Percentiles rank a stretch among this genome's conserved stretches.
Evolutionary conservation across 1,284 basidiomycete species (phyloP).

Genomic region (Boletus sp.): DNA sequence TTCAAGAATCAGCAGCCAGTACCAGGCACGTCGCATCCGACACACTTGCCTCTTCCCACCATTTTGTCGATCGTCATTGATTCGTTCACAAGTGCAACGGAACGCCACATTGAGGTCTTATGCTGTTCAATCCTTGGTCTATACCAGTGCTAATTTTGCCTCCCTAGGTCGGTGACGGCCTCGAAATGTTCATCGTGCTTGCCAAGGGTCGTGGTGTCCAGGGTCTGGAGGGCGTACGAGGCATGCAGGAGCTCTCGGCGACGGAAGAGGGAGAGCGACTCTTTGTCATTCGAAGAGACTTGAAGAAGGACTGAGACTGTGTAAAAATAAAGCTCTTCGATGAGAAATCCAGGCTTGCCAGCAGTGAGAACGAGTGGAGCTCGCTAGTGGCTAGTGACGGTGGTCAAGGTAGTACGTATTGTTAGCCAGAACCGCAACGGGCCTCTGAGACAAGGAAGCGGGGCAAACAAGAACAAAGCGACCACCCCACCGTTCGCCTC

Average conservation of each 20-base stretch:
- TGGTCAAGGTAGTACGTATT: too few relatives aligned
- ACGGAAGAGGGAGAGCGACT: slow-evolving; percentile 68
- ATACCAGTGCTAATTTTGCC: slow-evolving; percentile 19
- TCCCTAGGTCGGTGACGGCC: slow-evolving; percentile 85
- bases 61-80: slow-evolving; percentile 90
- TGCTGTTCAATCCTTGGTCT: slow-evolving; percentile 13
- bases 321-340: not conserved
- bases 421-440: slow-evolving; percentile 8
- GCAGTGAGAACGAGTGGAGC: too few relatives aligned
- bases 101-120: slow-evolving; percentile 91
- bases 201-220: slow-evolving; percentile 67
- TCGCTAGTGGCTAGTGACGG: too few relatives aligned
- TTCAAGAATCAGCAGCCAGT: slow-evolving; percentile 89
- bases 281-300: slow-evolving; percentile 71
- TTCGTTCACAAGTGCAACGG: slow-evolving; percentile 91
- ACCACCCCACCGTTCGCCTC: slow-evolving; percentile 16
- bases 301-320: slow-evolving; percentile 65
- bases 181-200: slow-evolving; percentile 89
- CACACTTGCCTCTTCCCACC: slow-evolving; percentile 77
- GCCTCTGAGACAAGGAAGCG: slow-evolving; percentile 19
- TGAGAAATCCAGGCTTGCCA: too few relatives aligned
- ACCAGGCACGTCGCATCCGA: slow-evolving; percentile 69
- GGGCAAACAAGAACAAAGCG: slow-evolving; percentile 33
- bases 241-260: slow-evolving; percentile 63
- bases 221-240: slow-evolving; percentile 61